Evolutionary conservation across 495 filamentous ascomycete species (phyloP), one percentile per base, ranked within the genome.

Genomic region (Cercophora samala): DNA sequence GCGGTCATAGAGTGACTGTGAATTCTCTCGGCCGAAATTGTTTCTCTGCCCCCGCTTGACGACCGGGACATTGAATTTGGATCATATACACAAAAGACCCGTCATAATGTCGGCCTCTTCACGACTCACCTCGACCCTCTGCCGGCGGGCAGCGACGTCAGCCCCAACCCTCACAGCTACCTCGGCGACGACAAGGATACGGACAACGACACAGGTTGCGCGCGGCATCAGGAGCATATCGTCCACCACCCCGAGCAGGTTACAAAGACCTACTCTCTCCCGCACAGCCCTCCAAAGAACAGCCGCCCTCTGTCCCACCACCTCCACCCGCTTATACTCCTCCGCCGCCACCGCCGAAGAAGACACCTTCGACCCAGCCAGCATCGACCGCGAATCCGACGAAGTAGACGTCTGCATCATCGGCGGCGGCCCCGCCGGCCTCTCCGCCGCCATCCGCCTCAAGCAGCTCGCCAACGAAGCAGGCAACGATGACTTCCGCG

Each of bases 321-420:
- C 23, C 62, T 18, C 64, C 75, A 53, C 75, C 76, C n/a, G 73
- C 72, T 17, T 46, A 17, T 46, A 46, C 37, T 46, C 13, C 1
- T 74, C 82, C 77, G 62, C 74, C 75, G 62, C 74, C 75, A 15
- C 85, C 77, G 86, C 60, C 86, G 54, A 58, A 54, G 82, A 90
- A 65, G 88, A 89, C 11, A 72, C 82, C 58, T 92, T 93, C 68
- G 91, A 96, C 74, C 90, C 90, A 8, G 81, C 82, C 42, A 82
- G 85, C 67, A 78, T 91, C 62, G 92, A 97, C 59, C 87, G 95
- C 65, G 95, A 98, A 78, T 90, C 85, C 62, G 95, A 98, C 70
- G 79, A 96, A 76, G 95, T 98, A 22, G 95, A 98, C 79, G 94
- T 98, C 11, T 96, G 92, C 74, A 98, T 99, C 76, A 87, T 99